A percentile compares a stretch with the other conserved stretches of the same genome.
Evolutionary conservation across 768 basidiomycete genomes (phyloP).

Genomic region (Pleurotus ostreatus): DNA sequence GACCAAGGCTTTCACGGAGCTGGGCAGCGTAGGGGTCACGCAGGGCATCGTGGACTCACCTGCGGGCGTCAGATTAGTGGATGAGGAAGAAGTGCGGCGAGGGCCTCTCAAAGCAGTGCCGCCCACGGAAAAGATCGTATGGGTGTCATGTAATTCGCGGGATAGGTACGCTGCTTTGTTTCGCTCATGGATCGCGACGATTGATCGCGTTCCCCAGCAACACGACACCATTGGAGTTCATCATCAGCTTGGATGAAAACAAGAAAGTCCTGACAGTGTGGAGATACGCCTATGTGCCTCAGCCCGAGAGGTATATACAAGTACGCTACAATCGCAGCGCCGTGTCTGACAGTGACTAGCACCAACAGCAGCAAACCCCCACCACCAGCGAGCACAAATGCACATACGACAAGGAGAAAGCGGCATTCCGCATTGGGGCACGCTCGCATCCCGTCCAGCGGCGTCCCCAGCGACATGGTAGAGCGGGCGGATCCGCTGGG

Average conservation of each 20-base stretch:
- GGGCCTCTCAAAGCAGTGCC: slow-evolving; percentile 53
- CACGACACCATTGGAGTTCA: too few relatives aligned
- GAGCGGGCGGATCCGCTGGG: neutral
- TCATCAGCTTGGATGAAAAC: too few relatives aligned
- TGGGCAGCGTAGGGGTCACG: slow-evolving; percentile 66
- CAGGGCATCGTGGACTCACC: slow-evolving; percentile 51
- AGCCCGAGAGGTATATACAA: slow-evolving; percentile 13
- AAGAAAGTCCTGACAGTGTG: slow-evolving; percentile 57
- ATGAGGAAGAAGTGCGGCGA: slow-evolving; percentile 49
- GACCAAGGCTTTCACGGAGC: slow-evolving; percentile 73
- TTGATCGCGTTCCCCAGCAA: too few relatives aligned
- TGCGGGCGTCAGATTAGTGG: slow-evolving; percentile 35
- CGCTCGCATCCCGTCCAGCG: slow-evolving; percentile 9
- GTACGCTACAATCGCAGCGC: too few relatives aligned
- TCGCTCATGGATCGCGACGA: too few relatives aligned
- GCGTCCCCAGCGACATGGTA: slow-evolving; percentile 28
- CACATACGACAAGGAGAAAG: slow-evolving; percentile 10
- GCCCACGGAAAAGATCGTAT: slow-evolving; percentile 62
- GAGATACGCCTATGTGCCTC: slow-evolving; percentile 67
- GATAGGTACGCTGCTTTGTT: too few relatives aligned
- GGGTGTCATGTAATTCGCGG: slow-evolving; percentile 39
- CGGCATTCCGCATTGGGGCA: slow-evolving; percentile 1
- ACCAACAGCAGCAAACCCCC: slow-evolving; percentile 32
- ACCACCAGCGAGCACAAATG: slow-evolving; percentile 32
- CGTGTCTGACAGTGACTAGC: too few relatives aligned